Conservation (phyloP, 2,329 filamentous ascomycete species). For the Colletotrichum sp. region DNA sequence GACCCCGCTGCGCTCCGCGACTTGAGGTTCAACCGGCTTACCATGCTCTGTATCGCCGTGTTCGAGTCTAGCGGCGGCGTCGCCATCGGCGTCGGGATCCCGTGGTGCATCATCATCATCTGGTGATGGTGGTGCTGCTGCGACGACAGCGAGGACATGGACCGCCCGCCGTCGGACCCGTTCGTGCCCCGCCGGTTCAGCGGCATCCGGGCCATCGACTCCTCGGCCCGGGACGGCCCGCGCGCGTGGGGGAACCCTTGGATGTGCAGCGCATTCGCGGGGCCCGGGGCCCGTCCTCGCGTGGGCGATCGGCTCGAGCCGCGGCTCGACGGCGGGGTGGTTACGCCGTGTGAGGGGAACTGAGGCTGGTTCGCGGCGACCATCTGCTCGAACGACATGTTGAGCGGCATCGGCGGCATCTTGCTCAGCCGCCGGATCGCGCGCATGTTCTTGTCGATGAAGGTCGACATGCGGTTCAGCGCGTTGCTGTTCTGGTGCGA, state of each 20-base stretch:
- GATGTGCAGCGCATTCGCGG: not conserved
- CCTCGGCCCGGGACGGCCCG: slow-evolving; percentile 9
- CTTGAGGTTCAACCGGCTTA: slow-evolving; percentile 36
- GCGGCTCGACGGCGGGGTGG: slow-evolving; percentile 37
- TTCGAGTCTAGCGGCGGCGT: slow-evolving; percentile 30
- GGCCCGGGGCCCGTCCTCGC: slow-evolving; percentile 10
- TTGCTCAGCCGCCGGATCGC: slow-evolving; percentile 46
- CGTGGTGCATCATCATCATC: slow-evolving; percentile 6
- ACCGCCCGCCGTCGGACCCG: slow-evolving; percentile 15
- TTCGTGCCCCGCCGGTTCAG: slow-evolving; percentile 22
- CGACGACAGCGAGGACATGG: not conserved
- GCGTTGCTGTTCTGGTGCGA: slow-evolving; percentile 45
- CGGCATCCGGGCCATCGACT: slow-evolving; percentile 3
- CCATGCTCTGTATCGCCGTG: slow-evolving; percentile 33
- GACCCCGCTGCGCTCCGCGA: slow-evolving; percentile 23
- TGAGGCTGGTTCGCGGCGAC: slow-evolving; percentile 27
- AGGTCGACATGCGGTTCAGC: slow-evolving; percentile 47
- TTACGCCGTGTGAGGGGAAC: slow-evolving; percentile 5
- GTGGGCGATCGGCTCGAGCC: slow-evolving; percentile 32
- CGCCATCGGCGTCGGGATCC: slow-evolving; percentile 20
- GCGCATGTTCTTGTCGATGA: slow-evolving; percentile 46
- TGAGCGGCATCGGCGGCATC: slow-evolving; percentile 34
- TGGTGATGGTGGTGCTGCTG: not conserved
- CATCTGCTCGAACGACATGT: slow-evolving; percentile 35
- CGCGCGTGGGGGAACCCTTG: slow-evolving; percentile 23